Percentiles rank a stretch among this genome's conserved stretches.
phyloP scores from a whole-genome alignment of 345 rosid genomes.

The Eucalyptus tenuipes region DNA sequence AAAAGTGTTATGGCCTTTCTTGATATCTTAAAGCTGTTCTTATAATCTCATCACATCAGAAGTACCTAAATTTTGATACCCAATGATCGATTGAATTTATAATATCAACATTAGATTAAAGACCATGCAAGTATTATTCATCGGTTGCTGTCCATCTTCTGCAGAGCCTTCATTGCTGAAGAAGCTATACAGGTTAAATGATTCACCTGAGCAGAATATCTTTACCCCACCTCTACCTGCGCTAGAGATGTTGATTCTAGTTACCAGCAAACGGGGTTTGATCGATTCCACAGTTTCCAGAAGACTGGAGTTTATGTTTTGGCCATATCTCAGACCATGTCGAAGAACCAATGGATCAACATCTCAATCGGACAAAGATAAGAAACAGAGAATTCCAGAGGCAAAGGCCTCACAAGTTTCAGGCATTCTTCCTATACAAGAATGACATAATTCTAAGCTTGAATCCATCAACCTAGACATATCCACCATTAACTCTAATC shows the following conservation, averaged over 20 bases:
- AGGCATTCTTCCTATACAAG: background rate
- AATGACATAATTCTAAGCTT: background rate
- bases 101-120: background rate
- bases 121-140: background rate
- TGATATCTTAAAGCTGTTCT: background rate
- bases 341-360: background rate
- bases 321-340: background rate
- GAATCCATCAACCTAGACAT: background rate
- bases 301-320: background rate
- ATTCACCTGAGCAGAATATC: background rate
- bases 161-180: background rate
- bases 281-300: background rate
- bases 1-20: background rate
- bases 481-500: background rate
- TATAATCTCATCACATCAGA: background rate
- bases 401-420: background rate
- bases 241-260: background rate
- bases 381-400: background rate
- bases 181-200: background rate
- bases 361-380: background rate
- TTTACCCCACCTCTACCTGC: background rate
- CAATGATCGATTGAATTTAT: background rate
- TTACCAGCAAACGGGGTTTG: background rate
- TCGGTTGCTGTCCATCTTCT: background rate
- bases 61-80: background rate